Percentiles rank a stretch among this genome's conserved stretches.
Evolutionary conservation across 2,329 filamentous ascomycete species (phyloP).

Genomic region (Xylaria digitata): DNA sequence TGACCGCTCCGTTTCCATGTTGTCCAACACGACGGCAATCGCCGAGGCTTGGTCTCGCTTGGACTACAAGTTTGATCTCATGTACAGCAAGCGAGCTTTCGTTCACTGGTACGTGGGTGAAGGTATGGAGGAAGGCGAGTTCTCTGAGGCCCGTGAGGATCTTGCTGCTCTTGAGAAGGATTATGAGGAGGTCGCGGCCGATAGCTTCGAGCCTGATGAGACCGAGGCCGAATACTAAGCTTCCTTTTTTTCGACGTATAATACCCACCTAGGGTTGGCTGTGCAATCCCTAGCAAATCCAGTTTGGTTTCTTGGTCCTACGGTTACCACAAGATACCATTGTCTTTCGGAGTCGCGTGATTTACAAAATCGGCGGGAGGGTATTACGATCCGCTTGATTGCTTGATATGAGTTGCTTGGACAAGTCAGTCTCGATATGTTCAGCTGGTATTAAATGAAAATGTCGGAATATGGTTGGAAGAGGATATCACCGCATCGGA

Average conservation of each 20-base stretch:
- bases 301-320: conserved; percentile 34
- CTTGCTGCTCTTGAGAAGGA: conserved; percentile 87
- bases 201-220: conserved; percentile 74
- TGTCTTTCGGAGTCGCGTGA: conserved; percentile 35
- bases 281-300: conserved; percentile 31
- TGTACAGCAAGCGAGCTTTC: conserved; percentile 82
- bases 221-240: conserved; percentile 82
- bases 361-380: conserved; percentile 22
- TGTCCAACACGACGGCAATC: conserved; percentile 80
- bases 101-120: conserved; percentile 87
- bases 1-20: conserved; percentile 74
- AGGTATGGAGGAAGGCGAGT: conserved; percentile 93
- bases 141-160: conserved; percentile 88
- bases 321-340: conserved; percentile 31
- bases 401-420: conserved; percentile 32
- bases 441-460: conserved; percentile 14
- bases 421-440: conserved; percentile 26
- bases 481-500: conserved; percentile 17
- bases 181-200: conserved; percentile 85
- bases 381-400: conserved; percentile 18
- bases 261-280: conserved; percentile 44
- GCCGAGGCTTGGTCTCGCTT: conserved; percentile 78
- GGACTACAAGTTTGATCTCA: conserved; percentile 80
- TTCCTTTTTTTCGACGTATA: conserved; percentile 44
- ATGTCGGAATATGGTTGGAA: conserved; percentile 7